Evolutionary conservation across 176 grass and related monocot species (phyloP), one percentile per base, ranked within the genome.

Genomic region (Eleusine indica): DNA sequence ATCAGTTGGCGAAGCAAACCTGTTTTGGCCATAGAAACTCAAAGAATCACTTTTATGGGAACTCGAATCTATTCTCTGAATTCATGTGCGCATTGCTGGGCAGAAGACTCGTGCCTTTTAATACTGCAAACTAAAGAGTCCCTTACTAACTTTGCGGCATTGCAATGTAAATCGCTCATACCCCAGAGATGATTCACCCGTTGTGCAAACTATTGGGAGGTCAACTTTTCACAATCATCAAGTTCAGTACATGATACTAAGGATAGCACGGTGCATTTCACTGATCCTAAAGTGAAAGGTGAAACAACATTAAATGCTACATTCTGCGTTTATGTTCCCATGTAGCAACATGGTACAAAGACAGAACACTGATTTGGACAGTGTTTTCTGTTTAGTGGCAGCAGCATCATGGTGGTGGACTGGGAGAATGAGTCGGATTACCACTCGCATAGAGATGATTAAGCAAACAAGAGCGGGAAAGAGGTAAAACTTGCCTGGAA

Each of bases 401-500:
- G 49, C 21, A 41, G 25, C 57, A 41, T 8, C 60, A 43, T 40
- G 8, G 22, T 48, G 52, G 15, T 9, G 44, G 44, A 35, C 32
- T 47, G 17, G 42, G 6, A 68, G n/a, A 43, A 52, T 7, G 30
- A 40, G n/a, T 38, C 28, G 48, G 15, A 73, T 58, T 58, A 17
- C 21, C 21, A 29, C 0, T 63, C 22, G 4, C 22, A 29, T 2
- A 64, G 25, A 25, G 61, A 64, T 64, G 25, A 14, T 53, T 25
- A 73, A 57, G 15, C n/a, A 70, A 28, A 38, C 11, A 76, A 22
- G 19, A 37, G n/a, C 3, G 64, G 58, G 29, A 66, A 19, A 82
- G 38, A 81, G 68, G 17, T 37, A 74, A 21, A 7, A 89, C 75
- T 83, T 84, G 76, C 96, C 89, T 99, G 96, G 78, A 99, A 96